Evolutionary conservation across 495 filamentous ascomycete genomes (phyloP), one percentile per base, ranked within the genome.

Genomic region (Lophiostoma macrostomum): DNA sequence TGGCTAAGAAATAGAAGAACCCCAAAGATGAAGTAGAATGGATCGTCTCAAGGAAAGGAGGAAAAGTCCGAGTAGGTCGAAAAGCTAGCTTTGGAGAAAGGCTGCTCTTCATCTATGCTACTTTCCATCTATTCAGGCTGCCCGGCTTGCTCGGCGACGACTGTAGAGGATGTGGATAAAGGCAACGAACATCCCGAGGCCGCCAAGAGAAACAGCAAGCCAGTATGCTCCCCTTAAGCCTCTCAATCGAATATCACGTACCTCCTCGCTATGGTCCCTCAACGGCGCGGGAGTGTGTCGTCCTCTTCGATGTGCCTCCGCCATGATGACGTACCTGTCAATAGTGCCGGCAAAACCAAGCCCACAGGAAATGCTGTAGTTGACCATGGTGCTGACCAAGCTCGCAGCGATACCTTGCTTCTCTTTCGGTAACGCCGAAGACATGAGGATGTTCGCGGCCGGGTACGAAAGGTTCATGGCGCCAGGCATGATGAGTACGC

Each of bases 381-480:
- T 86, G 28, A 86, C 77, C n/a, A 82, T 70, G 0, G 82, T 86
- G 32, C 71, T 81, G 13, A 87, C 79, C 19, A 90, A 65, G 13
- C 73, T 78, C 0, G 80, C 80, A 1, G 81, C 82, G n/a, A 86
- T 71, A 6, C 84, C 84, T 62, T 88, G 83, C 57, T 86, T 77
- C 44, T 83, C 74, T 32, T 73, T 74, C 5, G 71, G 71, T 42
- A 86, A 71, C 7, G 74, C 67, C 47, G 83, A 78, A 39, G 74
- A 80, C n/a, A 86, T 68, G n/a, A 87, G 71, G 3, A 87, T 71
- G 7, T 76, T 82, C 1, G 74, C 72, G 14, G 76, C 73, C 0
- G 81, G 80, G 53, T 85, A 84, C 4, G 67, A 72, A 57, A 83
- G 78, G 59, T 86, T 80, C 74, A 86, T 85, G 19, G 80, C 83